Conservation (phyloP, 2,329 filamentous ascomycete species). For the Hymenotorrendiella dingleyae region DNA sequence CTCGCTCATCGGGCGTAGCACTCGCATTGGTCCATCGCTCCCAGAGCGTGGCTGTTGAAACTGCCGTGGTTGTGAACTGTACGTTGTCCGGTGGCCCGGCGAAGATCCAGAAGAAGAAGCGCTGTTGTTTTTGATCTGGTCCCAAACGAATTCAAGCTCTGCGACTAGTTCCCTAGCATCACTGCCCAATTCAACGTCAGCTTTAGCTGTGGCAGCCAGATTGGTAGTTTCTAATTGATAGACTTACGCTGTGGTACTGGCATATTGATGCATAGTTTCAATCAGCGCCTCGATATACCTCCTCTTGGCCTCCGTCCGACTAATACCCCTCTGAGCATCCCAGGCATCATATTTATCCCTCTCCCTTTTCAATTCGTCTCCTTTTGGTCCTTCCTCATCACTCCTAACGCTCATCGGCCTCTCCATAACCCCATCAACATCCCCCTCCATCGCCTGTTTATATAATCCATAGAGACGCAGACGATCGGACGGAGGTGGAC, state of each 20-base stretch:
- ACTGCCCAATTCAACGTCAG: conserved; percentile 34
- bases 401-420: conserved; percentile 61
- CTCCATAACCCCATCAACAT: conserved; percentile 91
- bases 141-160: conserved; percentile 99
- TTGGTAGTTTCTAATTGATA: too few relatives aligned
- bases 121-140: conserved; percentile 87
- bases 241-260: conserved; percentile 68
- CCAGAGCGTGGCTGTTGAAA: conserved; percentile 44
- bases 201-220: too few relatives aligned
- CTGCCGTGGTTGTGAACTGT: conserved; percentile 31
- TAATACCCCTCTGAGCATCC: conserved; percentile 79
- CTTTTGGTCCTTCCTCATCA: conserved; percentile 44
- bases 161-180: conserved; percentile 83
- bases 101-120: conserved; percentile 56
- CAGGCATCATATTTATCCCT: conserved; percentile 86
- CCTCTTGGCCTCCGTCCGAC: conserved; percentile 86
- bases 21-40: conserved; percentile 54
- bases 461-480: conserved; percentile 95
- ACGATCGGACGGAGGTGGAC: conserved; percentile 78
- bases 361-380: conserved; percentile 44
- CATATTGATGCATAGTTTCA: conserved; percentile 94
- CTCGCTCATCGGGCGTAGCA: conserved; percentile 82
- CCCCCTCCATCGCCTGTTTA: conserved; percentile 98
- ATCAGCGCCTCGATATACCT: conserved; percentile 91
- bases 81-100: conserved; percentile 37